These are phyloP conservation scores for Tricholoma matsutake DNA, from an alignment of 768 basidiomycete species.

Conservation along the genomic window DNA sequence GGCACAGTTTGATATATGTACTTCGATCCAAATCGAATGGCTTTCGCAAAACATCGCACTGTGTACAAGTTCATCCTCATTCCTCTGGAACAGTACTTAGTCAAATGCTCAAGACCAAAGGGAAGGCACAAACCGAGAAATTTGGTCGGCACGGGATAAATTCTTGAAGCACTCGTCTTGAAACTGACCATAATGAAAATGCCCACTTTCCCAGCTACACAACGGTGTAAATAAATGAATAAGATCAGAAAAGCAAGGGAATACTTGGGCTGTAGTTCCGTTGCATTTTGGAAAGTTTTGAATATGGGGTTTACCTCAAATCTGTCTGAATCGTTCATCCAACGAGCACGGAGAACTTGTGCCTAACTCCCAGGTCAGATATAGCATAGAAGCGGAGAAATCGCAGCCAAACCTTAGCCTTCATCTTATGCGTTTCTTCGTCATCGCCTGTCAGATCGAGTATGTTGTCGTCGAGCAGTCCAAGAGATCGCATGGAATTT, in stretches of 20 bases:
- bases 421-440: conserved; percentile 47
- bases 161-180: conserved; percentile 75
- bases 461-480: conserved; percentile 43
- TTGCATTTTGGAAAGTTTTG: conserved; percentile 51
- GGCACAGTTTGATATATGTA: conserved; percentile 96
- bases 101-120: background rate
- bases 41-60: conserved; percentile 62
- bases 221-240: conserved; percentile 3
- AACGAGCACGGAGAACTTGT: conserved; percentile 78
- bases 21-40: conserved; percentile 84
- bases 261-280: conserved; percentile 49
- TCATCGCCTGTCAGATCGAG: conserved; percentile 61
- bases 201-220: conserved; percentile 76
- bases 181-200: conserved; percentile 85
- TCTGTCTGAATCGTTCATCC: conserved; percentile 89
- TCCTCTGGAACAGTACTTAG: conserved; percentile 38
- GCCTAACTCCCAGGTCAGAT: conserved; percentile 44
- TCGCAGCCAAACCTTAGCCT: conserved; percentile 59
- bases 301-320: conserved; percentile 66
- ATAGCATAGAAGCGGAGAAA: background rate
- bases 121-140: conserved; percentile 34
- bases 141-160: conserved; percentile 43
- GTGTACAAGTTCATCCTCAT: conserved; percentile 64
- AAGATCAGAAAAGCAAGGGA: conserved; percentile 6
- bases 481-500: conserved; percentile 56